Base-by-base conservation (phyloP, 129 eudicot genomes). In the Lactuca sativa region DNA sequence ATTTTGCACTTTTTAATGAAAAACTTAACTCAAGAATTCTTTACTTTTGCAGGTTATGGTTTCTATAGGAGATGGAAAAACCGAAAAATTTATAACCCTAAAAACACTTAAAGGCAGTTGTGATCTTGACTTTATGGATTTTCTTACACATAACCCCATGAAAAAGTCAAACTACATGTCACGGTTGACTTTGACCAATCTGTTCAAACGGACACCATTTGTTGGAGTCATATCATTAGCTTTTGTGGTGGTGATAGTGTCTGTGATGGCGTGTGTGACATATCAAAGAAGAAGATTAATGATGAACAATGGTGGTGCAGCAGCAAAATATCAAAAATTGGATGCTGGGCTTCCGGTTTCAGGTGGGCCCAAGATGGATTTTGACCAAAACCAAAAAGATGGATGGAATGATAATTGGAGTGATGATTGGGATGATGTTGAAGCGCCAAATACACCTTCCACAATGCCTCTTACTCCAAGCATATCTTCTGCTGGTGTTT, bases 401-500 rank as follows among this genome's bases (percentile, higher is more conserved):
- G 88, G 84, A 7, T 91, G 97, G 97, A 87, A 91, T 40, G 77
- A 91, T 43, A 88, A 77, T 60, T 91, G 97, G 97, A 79, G 83
- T 49, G 97, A 91, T 47, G 81, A 62, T 73, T 88, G 97, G 93
- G 97, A 80, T 53, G 97, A 91, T 18, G 96, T 85, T 58, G 97
- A 91, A 85, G 93, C 96, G 25, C 88, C 97, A 12, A 77, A 11
- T 56, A 79, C 95, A 0, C 89, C 97, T 2, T 81, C 92, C 0
- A 47, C 52, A 2, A 59, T 81, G 86, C 97, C 97, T 7, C 76
- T 82, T 4, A 91, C 95, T 67, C 95, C 97, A 21, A 87, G 87
- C 54, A 78, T 87, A 43, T 85, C 97, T 33, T 85, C 95, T 43
- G 84, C 82, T 58, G 84, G 91, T 64, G 78, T 90, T 56, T 75